Percentiles rank a stretch among this genome's conserved stretches.
Conservation (phyloP, 164 flowering plant species). For the Piper betle region DNA sequence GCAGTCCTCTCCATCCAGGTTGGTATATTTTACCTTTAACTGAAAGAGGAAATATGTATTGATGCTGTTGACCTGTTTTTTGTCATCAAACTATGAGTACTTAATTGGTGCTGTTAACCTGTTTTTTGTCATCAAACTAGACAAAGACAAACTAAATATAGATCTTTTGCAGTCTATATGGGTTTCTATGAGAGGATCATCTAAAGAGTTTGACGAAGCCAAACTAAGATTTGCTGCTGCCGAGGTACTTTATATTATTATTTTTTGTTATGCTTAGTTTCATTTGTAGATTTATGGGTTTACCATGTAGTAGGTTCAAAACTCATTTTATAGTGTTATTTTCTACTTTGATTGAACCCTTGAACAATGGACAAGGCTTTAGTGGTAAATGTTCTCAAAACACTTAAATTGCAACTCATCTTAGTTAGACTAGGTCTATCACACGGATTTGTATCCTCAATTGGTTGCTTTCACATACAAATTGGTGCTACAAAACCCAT, state of each 20-base stretch:
- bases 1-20: constrained; percentile 65
- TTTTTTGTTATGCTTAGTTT: not conserved
- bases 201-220: constrained; percentile 87
- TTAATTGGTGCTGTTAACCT: not conserved
- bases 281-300: too few relatives aligned
- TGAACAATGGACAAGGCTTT: too few relatives aligned
- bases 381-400: too few relatives aligned
- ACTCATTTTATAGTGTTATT: not conserved
- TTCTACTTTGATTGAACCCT: too few relatives aligned
- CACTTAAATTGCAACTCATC: too few relatives aligned
- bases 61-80: not conserved
- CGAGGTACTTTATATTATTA: constrained; percentile 39
- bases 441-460: too few relatives aligned
- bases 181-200: constrained; percentile 62
- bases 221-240: constrained; percentile 91
- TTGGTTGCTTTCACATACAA: too few relatives aligned
- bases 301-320: not conserved
- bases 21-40: not conserved
- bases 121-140: not conserved
- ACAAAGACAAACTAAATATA: not conserved
- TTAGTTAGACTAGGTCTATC: too few relatives aligned
- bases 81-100: not conserved
- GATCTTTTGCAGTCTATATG: constrained; percentile 71
- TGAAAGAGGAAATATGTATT: too few relatives aligned
- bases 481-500: too few relatives aligned